Base-by-base conservation (phyloP, 2,329 filamentous ascomycete genomes). In the Dactylellina parvicollis region DNA sequence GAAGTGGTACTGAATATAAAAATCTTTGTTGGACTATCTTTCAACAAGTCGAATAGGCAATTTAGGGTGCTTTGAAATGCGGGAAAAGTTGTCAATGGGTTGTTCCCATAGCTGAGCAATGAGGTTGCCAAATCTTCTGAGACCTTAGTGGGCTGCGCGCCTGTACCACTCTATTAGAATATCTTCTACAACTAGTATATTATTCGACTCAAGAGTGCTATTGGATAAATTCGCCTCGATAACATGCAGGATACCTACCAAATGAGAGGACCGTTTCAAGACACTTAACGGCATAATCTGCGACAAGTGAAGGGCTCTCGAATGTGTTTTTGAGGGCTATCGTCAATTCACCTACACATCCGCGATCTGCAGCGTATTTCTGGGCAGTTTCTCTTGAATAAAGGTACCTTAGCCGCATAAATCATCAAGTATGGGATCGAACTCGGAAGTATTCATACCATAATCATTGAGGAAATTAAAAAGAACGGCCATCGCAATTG, bases 391-490 rank as follows among this genome's bases (percentile, higher is more conserved):
- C 67, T 71, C 26, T 46, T 14, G 12, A 22, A 8, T 8, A 60
- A 30, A 40, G 16, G 4, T 8, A 36, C 26, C 47, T 64, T 64
- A 42, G 44, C 28, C 24, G n/a, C 16, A 12, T 22, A 14, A n/a
- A 14, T 1, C 22, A 36, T 54, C 18, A 9, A 49, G 9, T 2
- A 8, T 24, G 12, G 20, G 14, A 28, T 10, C 12, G 7, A 18
- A 22, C 40, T 10, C 16, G 18, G 16, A 54, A 28, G 32, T 38
- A 16, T 4, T 16, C 34, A 40, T 50, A 72, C 67, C 67, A 36
- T 65, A 65, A 38, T 65, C 67, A 34, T 72, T 72, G 26, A 72
- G 30, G n/a, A 72, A 65, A 16, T 72, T 72, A 49, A 65, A 72
- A 1, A 65, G 47, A n/a, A 72, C 67, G 24, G 59, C 60, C 20